Base-by-base conservation (phyloP, 108 stramenopile species). In the Conticribra guillardii region DNA sequence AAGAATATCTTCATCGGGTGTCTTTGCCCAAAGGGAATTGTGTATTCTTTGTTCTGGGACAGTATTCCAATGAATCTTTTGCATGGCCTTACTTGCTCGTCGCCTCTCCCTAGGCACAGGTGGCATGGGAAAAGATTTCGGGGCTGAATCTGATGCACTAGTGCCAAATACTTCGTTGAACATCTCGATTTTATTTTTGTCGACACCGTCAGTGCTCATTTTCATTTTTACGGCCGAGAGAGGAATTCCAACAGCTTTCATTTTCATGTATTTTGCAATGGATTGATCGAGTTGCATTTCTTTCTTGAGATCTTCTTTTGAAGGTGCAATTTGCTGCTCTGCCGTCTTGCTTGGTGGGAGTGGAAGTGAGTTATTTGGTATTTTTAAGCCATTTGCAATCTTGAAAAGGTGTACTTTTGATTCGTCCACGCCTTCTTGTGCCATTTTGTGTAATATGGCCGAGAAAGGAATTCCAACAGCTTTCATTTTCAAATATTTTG, bases 21-120 rank as follows among this genome's bases (percentile, higher is more conserved):
- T 54, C 11, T 46, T 18, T 62, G 70, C 70, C 83, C 83, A 84
- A 24, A 84, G 19, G 4, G 77, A 79, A 52, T 72, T 71, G 24
- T 69, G 49, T 0, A 84, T 64, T 31, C 48, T 64, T 14, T 79
- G 79, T 22, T 80, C 69, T 16, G 74, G 33, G 11, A 84, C 64
- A 1, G 70, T 49, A 45, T 54, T 80, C 79, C 74, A 76, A 30
- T 76, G 75, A 34, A 84, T 71, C 64, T 75, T 75, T 55, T 80
- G 74, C 66, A 76, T 29, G 1, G 79, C 73, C 32, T 71, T 84
- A 45, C 66, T 66, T 24, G 68, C 60, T 44, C 78, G 32, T 28
- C 73, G 44, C 1, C 60, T 52, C 1, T 31, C 70, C 16, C 28
- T 31, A 0, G 53, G 79, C 24, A 69, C 16, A 3, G 55, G 17